Evolutionary conservation across 1,284 basidiomycete genomes (phyloP).

Genomic region (Trichosporon coremiiforme): DNA sequence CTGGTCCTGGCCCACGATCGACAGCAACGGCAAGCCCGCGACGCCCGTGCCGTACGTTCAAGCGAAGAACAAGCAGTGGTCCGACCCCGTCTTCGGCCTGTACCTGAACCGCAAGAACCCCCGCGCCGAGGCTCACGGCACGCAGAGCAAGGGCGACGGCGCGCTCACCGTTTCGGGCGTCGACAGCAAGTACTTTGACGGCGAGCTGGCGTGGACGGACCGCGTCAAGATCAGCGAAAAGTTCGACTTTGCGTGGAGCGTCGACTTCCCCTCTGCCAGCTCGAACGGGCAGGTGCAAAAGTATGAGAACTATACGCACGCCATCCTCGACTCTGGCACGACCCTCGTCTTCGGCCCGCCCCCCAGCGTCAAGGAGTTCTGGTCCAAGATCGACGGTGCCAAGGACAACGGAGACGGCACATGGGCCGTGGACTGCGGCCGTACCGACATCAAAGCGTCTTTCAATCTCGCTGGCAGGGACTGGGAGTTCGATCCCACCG

Average conservation of each 20-base stretch:
- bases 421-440: constrained; percentile 64
- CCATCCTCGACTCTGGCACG: constrained; percentile 25
- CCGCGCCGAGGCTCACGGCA: background rate
- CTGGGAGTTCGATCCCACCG: constrained; percentile 17
- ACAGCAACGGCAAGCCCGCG: background rate
- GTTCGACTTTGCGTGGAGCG: background rate
- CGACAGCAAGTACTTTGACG: background rate
- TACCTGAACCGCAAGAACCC: constrained; percentile 64
- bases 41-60: background rate
- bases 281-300: background rate
- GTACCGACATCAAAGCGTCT: constrained; percentile 63
- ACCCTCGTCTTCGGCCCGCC: constrained; percentile 21
- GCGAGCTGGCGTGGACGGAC: background rate
- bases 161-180: background rate
- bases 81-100: constrained; percentile 71
- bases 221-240: background rate
- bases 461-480: constrained; percentile 63
- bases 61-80: constrained; percentile 57
- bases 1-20: background rate
- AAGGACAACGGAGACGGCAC: background rate
- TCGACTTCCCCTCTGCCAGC: background rate
- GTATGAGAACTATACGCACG: background rate
- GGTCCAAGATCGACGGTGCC: constrained; percentile 16
- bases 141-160: background rate
- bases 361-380: constrained; percentile 10